phyloP scores from a whole-genome alignment of 495 filamentous ascomycete species.

The Talaromyces thailandensis region DNA sequence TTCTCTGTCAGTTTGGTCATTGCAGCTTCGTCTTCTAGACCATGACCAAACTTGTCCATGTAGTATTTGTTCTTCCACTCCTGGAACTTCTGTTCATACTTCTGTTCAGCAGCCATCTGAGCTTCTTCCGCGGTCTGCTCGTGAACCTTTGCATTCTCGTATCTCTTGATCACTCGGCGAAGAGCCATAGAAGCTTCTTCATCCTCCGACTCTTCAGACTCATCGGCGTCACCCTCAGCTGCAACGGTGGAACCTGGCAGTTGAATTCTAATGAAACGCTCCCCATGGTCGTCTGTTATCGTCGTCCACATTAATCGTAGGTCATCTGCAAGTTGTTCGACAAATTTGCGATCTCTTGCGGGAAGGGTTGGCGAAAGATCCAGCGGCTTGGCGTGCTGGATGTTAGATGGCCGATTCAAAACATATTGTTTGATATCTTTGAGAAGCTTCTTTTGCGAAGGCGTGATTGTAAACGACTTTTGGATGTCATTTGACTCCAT shows the following conservation, averaged over 20 bases:
- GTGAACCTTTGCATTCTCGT: slow-evolving; percentile 79
- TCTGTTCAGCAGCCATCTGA: slow-evolving; percentile 63
- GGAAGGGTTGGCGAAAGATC: slow-evolving; percentile 67
- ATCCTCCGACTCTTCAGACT: slow-evolving; percentile 69
- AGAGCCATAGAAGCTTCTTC: slow-evolving; percentile 81
- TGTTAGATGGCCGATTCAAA: slow-evolving; percentile 44
- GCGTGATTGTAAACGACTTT: slow-evolving; percentile 60
- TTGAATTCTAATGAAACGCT: slow-evolving; percentile 68
- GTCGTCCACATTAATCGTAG: slow-evolving; percentile 78
- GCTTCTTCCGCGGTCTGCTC: slow-evolving; percentile 74
- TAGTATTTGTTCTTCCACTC: slow-evolving; percentile 95
- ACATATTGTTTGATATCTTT: slow-evolving; percentile 76
- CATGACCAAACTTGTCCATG: slow-evolving; percentile 80
- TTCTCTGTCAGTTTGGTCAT: slow-evolving; percentile 82
- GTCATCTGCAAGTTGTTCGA: slow-evolving; percentile 76
- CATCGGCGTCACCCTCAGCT: slow-evolving; percentile 46
- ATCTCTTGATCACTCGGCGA: slow-evolving; percentile 73
- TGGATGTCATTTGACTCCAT: slow-evolving; percentile 55
- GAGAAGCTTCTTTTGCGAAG: slow-evolving; percentile 71
- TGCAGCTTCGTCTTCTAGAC: slow-evolving; percentile 72
- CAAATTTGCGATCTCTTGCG: slow-evolving; percentile 84
- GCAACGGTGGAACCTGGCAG: slow-evolving; percentile 34
- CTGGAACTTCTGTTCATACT: slow-evolving; percentile 79
- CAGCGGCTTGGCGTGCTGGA: slow-evolving; percentile 38
- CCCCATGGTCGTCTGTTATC: slow-evolving; percentile 65